These are phyloP conservation scores for Paramecium pentaurelia DNA, from an alignment of 73 alveolate genomes.

Conservation along the genomic window DNA sequence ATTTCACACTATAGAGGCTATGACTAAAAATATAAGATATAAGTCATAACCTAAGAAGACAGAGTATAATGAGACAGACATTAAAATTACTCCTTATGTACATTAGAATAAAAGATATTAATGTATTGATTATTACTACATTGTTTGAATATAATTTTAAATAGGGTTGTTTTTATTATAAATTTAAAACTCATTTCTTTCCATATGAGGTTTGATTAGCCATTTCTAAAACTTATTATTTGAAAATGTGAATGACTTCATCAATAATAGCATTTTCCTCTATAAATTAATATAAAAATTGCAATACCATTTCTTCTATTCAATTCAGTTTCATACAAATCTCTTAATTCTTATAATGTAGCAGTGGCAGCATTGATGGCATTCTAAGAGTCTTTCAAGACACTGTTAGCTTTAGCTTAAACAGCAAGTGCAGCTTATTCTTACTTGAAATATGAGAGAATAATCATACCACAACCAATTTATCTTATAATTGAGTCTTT, in stretches of 20 bases:
- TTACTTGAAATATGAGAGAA: neutral
- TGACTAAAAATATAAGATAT: neutral
- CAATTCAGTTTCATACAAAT: neutral
- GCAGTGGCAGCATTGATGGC: slow-evolving; percentile 37
- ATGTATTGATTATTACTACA: neutral
- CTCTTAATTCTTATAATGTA: neutral
- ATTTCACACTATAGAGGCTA: neutral
- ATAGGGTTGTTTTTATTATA: neutral
- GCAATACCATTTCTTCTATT: slow-evolving; percentile 40
- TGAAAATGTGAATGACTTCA: slow-evolving; percentile 47
- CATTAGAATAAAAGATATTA: neutral
- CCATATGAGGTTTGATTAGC: slow-evolving; percentile 40
- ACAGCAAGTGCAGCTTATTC: slow-evolving; percentile 51
- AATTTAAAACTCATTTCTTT: neutral
- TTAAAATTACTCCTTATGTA: neutral
- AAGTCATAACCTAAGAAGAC: neutral
- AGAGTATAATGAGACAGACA: neutral
- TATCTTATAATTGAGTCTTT: neutral
- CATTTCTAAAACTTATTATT: slow-evolving; percentile 37
- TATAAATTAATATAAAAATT: neutral
- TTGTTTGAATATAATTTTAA: neutral
- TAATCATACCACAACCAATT: slow-evolving; percentile 13
- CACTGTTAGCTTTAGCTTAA: slow-evolving; percentile 23
- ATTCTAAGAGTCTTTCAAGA: slow-evolving; percentile 24
- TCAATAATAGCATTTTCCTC: slow-evolving; percentile 48